Evolutionary conservation across 352 stramenopile genomes (phyloP).

Genomic region (Pythium utonaiense): DNA sequence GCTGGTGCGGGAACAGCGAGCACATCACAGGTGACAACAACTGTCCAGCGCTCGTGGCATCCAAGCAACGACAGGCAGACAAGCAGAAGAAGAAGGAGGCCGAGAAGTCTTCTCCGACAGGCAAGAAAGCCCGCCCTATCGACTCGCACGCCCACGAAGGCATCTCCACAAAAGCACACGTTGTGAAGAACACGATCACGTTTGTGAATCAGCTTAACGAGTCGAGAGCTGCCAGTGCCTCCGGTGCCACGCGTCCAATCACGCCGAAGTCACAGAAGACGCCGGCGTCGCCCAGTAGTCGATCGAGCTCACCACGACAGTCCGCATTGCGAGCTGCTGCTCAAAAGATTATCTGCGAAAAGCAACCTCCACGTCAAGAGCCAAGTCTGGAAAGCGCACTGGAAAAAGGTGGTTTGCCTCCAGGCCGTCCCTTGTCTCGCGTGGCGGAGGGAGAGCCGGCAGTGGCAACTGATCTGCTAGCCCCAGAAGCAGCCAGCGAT

Average conservation of each 20-base stretch:
- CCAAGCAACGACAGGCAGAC: slow-evolving; percentile 57
- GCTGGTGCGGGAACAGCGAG: slow-evolving; percentile 70
- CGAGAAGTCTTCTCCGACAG: slow-evolving; percentile 1
- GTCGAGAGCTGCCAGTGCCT: neutral
- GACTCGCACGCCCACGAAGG: slow-evolving; percentile 1
- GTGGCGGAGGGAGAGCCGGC: neutral
- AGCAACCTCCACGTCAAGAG: neutral
- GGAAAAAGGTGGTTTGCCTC: neutral
- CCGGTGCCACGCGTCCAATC: neutral
- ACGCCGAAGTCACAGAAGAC: slow-evolving; percentile 10
- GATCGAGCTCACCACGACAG: slow-evolving; percentile 5
- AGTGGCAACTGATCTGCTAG: neutral
- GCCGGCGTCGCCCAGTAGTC: neutral
- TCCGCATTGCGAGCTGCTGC: slow-evolving; percentile 37
- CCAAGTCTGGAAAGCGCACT: neutral
- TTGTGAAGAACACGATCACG: slow-evolving; percentile 44
- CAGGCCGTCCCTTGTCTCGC: neutral
- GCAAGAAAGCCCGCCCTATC: slow-evolving; percentile 9
- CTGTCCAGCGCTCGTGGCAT: slow-evolving; percentile 40
- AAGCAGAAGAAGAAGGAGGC: slow-evolving; percentile 41
- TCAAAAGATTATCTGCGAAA: slow-evolving; percentile 31
- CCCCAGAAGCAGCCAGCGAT: neutral
- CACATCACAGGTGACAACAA: slow-evolving; percentile 62
- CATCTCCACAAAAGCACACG: slow-evolving; percentile 36
- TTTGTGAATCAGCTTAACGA: slow-evolving; percentile 34